phyloP scores from a whole-genome alignment of 768 basidiomycete species.

The Rhodotorula sphaerocarpa region DNA sequence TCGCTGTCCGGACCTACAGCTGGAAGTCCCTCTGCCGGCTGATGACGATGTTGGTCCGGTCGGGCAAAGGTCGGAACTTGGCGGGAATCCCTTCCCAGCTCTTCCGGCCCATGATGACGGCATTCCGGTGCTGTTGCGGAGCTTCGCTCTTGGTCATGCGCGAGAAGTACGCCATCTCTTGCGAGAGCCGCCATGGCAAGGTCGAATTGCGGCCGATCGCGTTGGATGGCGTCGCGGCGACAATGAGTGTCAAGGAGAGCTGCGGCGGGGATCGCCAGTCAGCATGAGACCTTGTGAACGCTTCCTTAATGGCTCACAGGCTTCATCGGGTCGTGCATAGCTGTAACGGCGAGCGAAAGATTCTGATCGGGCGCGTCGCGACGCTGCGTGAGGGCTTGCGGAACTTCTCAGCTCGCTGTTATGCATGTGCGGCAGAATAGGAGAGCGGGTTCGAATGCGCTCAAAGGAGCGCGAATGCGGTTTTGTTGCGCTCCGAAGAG shows the following conservation, averaged over 20 bases:
- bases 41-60: conserved; percentile 69
- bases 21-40: conserved; percentile 56
- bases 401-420: too few species aligned
- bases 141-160: conserved; percentile 59
- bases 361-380: not conserved
- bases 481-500: too few species aligned
- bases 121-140: conserved; percentile 50
- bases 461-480: too few species aligned
- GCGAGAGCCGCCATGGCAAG: conserved; percentile 81
- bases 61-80: conserved; percentile 70
- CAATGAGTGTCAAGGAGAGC: conserved; percentile 65
- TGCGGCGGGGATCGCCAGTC: not conserved
- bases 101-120: conserved; percentile 87
- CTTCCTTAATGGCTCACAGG: not conserved
- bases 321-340: conserved; percentile 17
- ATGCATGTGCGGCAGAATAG: too few species aligned
- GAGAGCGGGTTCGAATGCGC: too few species aligned
- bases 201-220: conserved; percentile 71
- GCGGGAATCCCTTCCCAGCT: conserved; percentile 95
- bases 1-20: conserved; percentile 59
- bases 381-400: not conserved
- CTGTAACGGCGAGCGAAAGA: not conserved
- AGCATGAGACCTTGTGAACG: accelerated
- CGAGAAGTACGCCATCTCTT: conserved; percentile 90
- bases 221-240: conserved; percentile 76